These are phyloP conservation scores for Malassezia psittaci DNA, from an alignment of 1,284 basidiomycete genomes.

Conservation along the genomic window DNA sequence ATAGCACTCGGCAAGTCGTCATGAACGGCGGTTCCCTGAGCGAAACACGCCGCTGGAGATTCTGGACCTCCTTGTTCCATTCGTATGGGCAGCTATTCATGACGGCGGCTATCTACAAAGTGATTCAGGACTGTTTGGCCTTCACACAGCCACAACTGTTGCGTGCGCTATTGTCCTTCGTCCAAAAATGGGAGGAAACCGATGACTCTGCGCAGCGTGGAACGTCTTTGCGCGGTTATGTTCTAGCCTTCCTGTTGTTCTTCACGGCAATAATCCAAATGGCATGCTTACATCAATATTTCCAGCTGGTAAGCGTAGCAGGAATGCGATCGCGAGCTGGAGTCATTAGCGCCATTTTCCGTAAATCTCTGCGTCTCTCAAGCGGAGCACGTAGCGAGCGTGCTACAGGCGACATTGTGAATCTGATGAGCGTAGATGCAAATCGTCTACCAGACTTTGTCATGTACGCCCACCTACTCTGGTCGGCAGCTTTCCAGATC, in stretches of 20 bases:
- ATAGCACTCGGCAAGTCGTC: background rate
- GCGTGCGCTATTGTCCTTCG: conserved; percentile 67
- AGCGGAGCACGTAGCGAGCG: conserved; percentile 66
- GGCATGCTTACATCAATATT: conserved; percentile 78
- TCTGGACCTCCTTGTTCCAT: conserved; percentile 22
- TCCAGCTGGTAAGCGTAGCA: conserved; percentile 67
- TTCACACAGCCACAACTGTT: conserved; percentile 86
- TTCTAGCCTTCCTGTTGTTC: conserved; percentile 54
- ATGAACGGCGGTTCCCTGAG: conserved; percentile 10
- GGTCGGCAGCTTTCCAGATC: conserved; percentile 56
- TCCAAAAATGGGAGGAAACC: conserved; percentile 29
- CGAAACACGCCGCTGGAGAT: conserved; percentile 13
- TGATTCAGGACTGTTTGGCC: conserved; percentile 65
- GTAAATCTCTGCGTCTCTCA: conserved; percentile 72
- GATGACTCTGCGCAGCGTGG: conserved; percentile 8
- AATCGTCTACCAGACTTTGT: conserved; percentile 76
- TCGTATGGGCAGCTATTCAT: conserved; percentile 67
- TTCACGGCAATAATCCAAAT: conserved; percentile 66
- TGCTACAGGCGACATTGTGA: conserved; percentile 85
- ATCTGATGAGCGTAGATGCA: conserved; percentile 74
- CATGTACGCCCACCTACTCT: conserved; percentile 59
- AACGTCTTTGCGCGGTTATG: conserved; percentile 47
- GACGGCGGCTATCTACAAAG: conserved; percentile 58
- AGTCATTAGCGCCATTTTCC: conserved; percentile 72
- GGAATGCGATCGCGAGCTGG: conserved; percentile 87